A percentile compares a stretch with the other conserved stretches of the same genome.
These are phyloP conservation scores for Syzygium aromaticum DNA, from an alignment of 345 rosid species.

Conservation along the genomic window DNA sequence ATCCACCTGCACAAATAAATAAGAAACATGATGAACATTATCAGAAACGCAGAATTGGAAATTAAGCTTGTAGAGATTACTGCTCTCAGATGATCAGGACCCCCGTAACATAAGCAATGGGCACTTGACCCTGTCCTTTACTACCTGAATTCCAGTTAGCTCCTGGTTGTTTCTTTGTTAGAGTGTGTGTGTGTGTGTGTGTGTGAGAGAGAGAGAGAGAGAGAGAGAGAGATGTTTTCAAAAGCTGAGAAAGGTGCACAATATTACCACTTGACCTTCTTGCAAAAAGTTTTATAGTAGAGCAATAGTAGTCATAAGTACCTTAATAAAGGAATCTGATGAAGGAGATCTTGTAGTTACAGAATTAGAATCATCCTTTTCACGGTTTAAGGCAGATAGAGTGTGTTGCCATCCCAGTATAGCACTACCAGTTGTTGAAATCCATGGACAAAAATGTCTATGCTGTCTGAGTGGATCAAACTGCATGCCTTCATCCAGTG, in stretches of 20 bases:
- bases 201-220: background rate
- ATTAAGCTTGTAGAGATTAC: background rate
- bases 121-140: background rate
- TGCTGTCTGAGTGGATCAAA: constrained; percentile 93
- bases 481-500: constrained; percentile 39
- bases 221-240: background rate
- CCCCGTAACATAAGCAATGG: background rate
- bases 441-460: constrained; percentile 95
- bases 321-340: constrained; percentile 50
- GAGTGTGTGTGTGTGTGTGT: rapidly evolving
- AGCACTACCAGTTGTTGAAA: constrained; percentile 40
- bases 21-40: background rate
- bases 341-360: constrained; percentile 21
- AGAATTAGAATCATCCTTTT: constrained; percentile 31
- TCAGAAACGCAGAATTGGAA: background rate
- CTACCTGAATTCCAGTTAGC: background rate
- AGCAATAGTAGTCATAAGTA: constrained; percentile 8
- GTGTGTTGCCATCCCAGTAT: constrained; percentile 86
- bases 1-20: constrained; percentile 38
- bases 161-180: background rate
- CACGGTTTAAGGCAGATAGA: constrained; percentile 53
- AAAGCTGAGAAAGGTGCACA: background rate
- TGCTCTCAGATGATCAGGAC: background rate
- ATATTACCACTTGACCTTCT: background rate
- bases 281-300: background rate